Percentiles rank a stretch among this genome's conserved stretches.
phyloP scores from a whole-genome alignment of 176 grass and related monocot genomes.

The Puya raimondii region DNA sequence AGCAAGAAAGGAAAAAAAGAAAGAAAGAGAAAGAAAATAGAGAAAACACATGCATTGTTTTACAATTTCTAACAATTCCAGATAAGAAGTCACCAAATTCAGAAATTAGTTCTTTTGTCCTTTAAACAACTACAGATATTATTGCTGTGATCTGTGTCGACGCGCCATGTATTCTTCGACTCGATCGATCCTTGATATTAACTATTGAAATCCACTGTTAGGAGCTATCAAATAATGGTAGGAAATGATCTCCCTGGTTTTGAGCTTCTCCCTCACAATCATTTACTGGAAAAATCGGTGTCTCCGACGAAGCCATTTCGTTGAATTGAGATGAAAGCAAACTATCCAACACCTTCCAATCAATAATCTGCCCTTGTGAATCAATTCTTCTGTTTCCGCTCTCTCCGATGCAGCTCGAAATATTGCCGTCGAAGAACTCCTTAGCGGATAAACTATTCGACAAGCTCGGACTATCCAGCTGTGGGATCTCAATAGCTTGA shows the following conservation, averaged over 20 bases:
- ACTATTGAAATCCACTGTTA: constrained; percentile 20
- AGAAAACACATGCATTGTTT: too few species aligned
- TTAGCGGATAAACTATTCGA: constrained; percentile 14
- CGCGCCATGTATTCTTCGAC: background rate
- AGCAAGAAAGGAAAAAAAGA: background rate
- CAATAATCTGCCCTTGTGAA: constrained; percentile 10
- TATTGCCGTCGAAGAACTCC: constrained; percentile 17
- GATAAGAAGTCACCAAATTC: too few species aligned
- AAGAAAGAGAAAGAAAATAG: background rate
- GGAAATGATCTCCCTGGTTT: constrained; percentile 19
- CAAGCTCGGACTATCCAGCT: constrained; percentile 34
- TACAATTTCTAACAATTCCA: too few species aligned
- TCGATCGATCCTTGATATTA: background rate
- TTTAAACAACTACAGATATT: background rate
- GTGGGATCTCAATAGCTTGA: constrained; percentile 28
- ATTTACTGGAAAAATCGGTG: constrained; percentile 7
- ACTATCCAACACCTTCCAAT: constrained; percentile 65
- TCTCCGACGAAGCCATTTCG: constrained; percentile 21
- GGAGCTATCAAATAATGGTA: constrained; percentile 16
- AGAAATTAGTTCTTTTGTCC: too few species aligned
- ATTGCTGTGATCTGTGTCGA: background rate
- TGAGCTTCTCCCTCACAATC: constrained; percentile 1
- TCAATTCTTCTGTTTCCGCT: background rate
- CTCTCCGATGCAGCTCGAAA: constrained; percentile 5
- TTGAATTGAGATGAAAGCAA: constrained; percentile 42